Evolutionary conservation across 2,329 filamentous ascomycete genomes (phyloP).

Genomic region (Pseudonectria foliicola): DNA sequence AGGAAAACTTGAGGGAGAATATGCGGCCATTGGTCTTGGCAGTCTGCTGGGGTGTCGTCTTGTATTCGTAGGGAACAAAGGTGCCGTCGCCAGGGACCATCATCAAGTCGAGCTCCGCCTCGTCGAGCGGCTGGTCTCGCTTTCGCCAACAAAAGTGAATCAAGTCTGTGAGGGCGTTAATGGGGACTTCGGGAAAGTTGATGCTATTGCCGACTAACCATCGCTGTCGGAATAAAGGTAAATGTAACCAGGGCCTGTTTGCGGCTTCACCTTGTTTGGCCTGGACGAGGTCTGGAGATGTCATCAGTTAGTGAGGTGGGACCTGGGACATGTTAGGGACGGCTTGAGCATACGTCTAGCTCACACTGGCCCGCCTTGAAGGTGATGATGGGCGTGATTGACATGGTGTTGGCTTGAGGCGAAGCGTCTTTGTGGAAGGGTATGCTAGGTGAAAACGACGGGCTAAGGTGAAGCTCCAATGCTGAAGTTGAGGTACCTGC

Average conservation of each 20-base stretch:
- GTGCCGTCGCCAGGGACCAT: constrained; percentile 88
- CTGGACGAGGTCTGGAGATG: constrained; percentile 38
- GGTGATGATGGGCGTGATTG: constrained; percentile 77
- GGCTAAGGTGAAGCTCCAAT: constrained; percentile 6
- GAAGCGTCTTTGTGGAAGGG: constrained; percentile 5
- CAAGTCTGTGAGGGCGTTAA: constrained; percentile 53
- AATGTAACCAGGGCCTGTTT: constrained; percentile 72
- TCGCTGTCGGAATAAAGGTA: constrained; percentile 92
- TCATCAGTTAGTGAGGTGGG: constrained; percentile 12
- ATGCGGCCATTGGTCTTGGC: constrained; percentile 78
- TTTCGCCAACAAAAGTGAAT: constrained; percentile 97
- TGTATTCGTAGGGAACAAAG: constrained; percentile 72
- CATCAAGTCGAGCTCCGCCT: constrained; percentile 79
- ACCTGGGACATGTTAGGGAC: constrained; percentile 1
- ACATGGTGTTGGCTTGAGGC: constrained; percentile 48
- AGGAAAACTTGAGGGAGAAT: constrained; percentile 88
- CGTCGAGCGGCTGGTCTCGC: constrained; percentile 59
- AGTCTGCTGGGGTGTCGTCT: constrained; percentile 46
- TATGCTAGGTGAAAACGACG: constrained; percentile 4
- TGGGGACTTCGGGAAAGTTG: neutral
- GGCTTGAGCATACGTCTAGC: constrained; percentile 56
- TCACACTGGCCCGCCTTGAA: constrained; percentile 95
- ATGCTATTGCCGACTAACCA: constrained; percentile 23
- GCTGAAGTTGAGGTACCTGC: neutral
- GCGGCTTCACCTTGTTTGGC: constrained; percentile 66